Evolutionary conservation across 2,329 filamentous ascomycete genomes (phyloP).

Genomic region (Xylariaceae sp.): DNA sequence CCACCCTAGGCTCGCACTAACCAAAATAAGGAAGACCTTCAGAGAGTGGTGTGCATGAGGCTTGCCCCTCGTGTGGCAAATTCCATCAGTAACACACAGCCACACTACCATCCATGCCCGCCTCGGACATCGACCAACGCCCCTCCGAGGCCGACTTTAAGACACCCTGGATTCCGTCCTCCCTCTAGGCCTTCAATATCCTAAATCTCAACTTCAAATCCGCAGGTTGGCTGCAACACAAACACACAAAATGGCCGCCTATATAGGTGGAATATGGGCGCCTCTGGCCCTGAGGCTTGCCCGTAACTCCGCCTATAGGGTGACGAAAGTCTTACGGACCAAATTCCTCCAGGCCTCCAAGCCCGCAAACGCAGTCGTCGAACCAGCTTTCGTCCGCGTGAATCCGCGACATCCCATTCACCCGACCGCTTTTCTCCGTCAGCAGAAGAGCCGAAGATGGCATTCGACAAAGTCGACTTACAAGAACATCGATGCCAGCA

Average conservation of each 20-base stretch:
- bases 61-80: not conserved
- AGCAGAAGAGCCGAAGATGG: slow-evolving; percentile 51
- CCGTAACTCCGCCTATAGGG: slow-evolving; percentile 50
- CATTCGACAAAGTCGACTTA: slow-evolving; percentile 42
- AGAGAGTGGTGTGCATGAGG: slow-evolving; percentile 12
- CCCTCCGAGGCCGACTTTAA: not conserved
- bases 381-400: slow-evolving; percentile 44
- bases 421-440: slow-evolving; percentile 47
- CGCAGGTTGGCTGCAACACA: slow-evolving; percentile 24
- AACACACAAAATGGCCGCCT: slow-evolving; percentile 49
- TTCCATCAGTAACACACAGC: slow-evolving; percentile 10
- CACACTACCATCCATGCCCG: slow-evolving; percentile 1
- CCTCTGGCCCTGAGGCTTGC: slow-evolving; percentile 54
- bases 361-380: slow-evolving; percentile 45
- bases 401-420: slow-evolving; percentile 51
- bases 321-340: slow-evolving; percentile 50
- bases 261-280: slow-evolving; percentile 54
- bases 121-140: not conserved
- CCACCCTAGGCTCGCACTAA: no score
- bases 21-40: not conserved
- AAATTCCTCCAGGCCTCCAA: slow-evolving; percentile 46
- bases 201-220: slow-evolving; percentile 7
- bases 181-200: slow-evolving; percentile 7
- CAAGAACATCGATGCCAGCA: slow-evolving; percentile 42
- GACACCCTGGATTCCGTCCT: slow-evolving; percentile 1